These are phyloP conservation scores for Globisporangium ultimum DNA, from an alignment of 352 stramenopile species.

Conservation along the genomic window DNA sequence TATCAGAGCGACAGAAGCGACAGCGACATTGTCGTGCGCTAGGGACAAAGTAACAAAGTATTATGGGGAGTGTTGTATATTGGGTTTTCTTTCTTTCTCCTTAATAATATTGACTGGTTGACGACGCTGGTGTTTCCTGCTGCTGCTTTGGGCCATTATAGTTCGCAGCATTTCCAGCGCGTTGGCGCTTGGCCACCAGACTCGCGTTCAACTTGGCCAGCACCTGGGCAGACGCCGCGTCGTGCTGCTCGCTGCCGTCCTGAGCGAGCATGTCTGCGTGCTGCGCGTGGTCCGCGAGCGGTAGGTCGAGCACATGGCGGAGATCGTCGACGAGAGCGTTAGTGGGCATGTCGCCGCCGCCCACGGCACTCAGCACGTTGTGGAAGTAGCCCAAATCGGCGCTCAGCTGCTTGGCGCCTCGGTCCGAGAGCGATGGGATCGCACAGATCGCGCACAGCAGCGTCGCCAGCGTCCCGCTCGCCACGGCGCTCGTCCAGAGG, in stretches of 20 bases:
- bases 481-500: constrained; percentile 63
- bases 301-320: constrained; percentile 36
- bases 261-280: constrained; percentile 26
- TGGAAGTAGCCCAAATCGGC: constrained; percentile 78
- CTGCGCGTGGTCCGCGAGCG: constrained; percentile 24
- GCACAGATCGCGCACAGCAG: constrained; percentile 47
- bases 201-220: constrained; percentile 52
- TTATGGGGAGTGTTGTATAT: neutral
- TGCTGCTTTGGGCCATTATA: neutral
- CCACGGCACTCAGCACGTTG: constrained; percentile 76
- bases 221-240: constrained; percentile 23
- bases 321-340: constrained; percentile 58
- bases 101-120: neutral
- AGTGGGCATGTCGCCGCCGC: constrained; percentile 23
- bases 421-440: constrained; percentile 59
- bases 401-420: constrained; percentile 53
- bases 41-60: neutral
- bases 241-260: constrained; percentile 10
- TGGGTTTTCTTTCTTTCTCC: neutral
- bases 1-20: constrained; percentile 4
- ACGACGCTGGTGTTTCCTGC: neutral
- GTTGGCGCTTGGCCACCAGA: constrained; percentile 27
- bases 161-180: neutral
- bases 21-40: neutral
- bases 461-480: constrained; percentile 58